phyloP scores from a whole-genome alignment of 140 eudicot genomes.

The Senecio squalidus region DNA sequence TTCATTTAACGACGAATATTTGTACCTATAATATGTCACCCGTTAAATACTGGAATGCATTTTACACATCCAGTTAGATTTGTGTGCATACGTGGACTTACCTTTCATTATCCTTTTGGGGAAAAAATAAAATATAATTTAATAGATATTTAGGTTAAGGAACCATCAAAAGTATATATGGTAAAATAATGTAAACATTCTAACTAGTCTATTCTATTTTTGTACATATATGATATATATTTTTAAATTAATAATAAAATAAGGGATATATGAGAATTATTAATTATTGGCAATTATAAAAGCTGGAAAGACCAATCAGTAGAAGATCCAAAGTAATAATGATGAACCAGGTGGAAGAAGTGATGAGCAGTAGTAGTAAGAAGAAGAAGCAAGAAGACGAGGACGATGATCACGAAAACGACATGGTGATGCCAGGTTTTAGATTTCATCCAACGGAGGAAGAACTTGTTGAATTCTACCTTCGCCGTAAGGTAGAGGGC shows the following conservation, averaged over 20 bases:
- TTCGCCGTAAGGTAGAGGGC: slow-evolving; percentile 99
- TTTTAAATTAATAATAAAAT: not conserved
- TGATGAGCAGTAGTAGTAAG: slow-evolving; percentile 11
- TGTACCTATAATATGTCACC: no score
- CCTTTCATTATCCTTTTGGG: no score
- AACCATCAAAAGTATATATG: not conserved
- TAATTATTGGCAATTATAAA: slow-evolving; percentile 22
- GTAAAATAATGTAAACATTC: not conserved
- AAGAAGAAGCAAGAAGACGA: slow-evolving; percentile 12
- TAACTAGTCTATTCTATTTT: slow-evolving; percentile 12
- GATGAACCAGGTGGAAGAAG: slow-evolving; percentile 7
- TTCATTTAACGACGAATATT: no score
- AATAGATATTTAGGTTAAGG: not conserved
- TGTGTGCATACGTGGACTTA: no score
- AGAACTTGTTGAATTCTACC: slow-evolving; percentile 95
- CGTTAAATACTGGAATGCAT: no score
- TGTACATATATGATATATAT: slow-evolving; percentile 19
- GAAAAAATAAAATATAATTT: no score
- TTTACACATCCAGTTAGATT: no score
- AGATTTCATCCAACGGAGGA: slow-evolving; percentile 97
- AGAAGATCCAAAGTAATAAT: slow-evolving; percentile 32
- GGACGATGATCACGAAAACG: slow-evolving; percentile 55
- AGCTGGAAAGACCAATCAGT: slow-evolving; percentile 20
- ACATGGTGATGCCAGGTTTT: slow-evolving; percentile 97
- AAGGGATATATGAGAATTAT: slow-evolving; percentile 2